Evolutionary conservation across 1,139 yeast genomes (phyloP).

Genomic region (Blastobotrys arbuscula): DNA sequence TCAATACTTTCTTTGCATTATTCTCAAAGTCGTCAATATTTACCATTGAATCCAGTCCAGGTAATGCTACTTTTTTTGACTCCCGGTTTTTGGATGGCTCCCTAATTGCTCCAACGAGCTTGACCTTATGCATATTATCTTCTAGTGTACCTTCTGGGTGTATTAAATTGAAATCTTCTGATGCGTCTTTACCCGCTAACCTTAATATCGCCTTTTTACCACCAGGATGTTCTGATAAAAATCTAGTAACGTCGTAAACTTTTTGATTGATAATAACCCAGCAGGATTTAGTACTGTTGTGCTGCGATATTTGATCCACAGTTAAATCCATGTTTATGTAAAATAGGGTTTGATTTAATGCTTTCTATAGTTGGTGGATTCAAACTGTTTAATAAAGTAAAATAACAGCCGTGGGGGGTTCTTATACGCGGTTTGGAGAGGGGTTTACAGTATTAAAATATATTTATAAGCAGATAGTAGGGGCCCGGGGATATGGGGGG

Average conservation of each 20-base stretch:
- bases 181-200: constrained; percentile 56
- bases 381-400: too few relatives aligned
- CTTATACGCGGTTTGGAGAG: too few relatives aligned
- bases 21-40: constrained; percentile 48
- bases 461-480: too few relatives aligned
- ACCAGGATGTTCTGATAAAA: constrained; percentile 50
- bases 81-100: background rate
- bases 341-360: too few relatives aligned
- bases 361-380: too few relatives aligned
- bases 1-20: constrained; percentile 46
- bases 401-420: too few relatives aligned
- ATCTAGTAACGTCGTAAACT: constrained; percentile 48
- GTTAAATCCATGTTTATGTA: constrained; percentile 24
- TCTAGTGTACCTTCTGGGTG: constrained; percentile 39
- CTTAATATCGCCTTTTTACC: constrained; percentile 48
- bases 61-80: constrained; percentile 24
- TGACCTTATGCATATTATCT: constrained; percentile 14
- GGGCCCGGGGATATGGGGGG: too few relatives aligned
- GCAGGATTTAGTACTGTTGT: constrained; percentile 55
- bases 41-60: constrained; percentile 44
- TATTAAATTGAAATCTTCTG: constrained; percentile 52
- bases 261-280: constrained; percentile 53
- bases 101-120: constrained; percentile 9
- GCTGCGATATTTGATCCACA: constrained; percentile 47
- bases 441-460: too few relatives aligned